Percentiles rank a stretch among this genome's conserved stretches.
These are phyloP conservation scores for Kodamaea hsintzibuensis DNA, from an alignment of 805 yeast species.

Conservation along the genomic window DNA sequence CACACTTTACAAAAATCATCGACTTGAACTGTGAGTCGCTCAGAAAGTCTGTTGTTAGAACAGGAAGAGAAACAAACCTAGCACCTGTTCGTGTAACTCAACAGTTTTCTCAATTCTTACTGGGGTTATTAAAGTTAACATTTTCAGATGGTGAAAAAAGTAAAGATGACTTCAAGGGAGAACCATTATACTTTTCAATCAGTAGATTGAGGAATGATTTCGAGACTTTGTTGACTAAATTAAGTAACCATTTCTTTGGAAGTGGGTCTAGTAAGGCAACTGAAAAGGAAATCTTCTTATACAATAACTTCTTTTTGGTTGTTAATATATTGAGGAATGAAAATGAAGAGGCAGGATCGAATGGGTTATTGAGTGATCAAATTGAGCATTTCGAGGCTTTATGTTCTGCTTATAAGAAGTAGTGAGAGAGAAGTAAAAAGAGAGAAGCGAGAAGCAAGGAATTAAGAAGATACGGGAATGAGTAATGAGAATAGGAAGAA, in stretches of 20 bases:
- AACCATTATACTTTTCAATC: constrained; percentile 73
- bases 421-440: background rate
- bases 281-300: constrained; percentile 69
- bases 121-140: constrained; percentile 65
- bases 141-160: constrained; percentile 19
- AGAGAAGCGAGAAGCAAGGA: background rate
- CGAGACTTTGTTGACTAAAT: constrained; percentile 73
- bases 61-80: constrained; percentile 24
- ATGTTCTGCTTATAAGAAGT: constrained; percentile 38
- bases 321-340: constrained; percentile 53
- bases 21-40: constrained; percentile 77
- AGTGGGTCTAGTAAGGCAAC: constrained; percentile 34
- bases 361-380: constrained; percentile 35
- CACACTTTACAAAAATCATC: constrained; percentile 72
- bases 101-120: constrained; percentile 70
- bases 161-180: constrained; percentile 42
- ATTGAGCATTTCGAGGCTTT: constrained; percentile 38
- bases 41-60: constrained; percentile 48
- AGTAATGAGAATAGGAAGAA: too few relatives aligned
- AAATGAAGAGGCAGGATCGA: constrained; percentile 21
- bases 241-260: constrained; percentile 48
- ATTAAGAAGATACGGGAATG: too few relatives aligned
- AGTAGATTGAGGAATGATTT: constrained; percentile 73
- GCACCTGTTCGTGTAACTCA: constrained; percentile 67
- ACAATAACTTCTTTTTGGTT: constrained; percentile 67